Base-by-base conservation (phyloP, 768 basidiomycete genomes). In the Cubamyces lactineus region DNA sequence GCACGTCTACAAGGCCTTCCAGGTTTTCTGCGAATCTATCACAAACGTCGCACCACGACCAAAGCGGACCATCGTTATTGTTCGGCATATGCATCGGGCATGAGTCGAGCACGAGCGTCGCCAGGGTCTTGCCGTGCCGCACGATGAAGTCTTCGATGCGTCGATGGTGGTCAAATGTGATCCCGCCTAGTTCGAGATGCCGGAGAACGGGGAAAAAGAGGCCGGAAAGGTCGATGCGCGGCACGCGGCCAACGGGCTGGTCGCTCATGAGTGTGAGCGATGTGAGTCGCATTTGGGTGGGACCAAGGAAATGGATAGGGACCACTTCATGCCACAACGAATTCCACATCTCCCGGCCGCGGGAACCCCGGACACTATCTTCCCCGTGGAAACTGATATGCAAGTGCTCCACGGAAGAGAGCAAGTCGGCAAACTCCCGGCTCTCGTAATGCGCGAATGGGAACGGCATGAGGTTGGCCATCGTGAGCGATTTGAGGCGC, bases 211-310 rank as follows among this genome's bases (percentile, higher is more conserved):
- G 62, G 59, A 61, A 68, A 49, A 59, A 65, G 47, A 65, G 58
- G n/a, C 53, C 64, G 40, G 61, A 58, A 47, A 68, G 56, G 50
- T 65, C 67, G 28, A 65, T 46, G 21, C 56, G 41, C 6, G 66
- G 63, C n/a, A 50, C 49, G 23, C 47, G 46, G n/a, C 64, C 61
- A 23, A 66, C 61, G 4, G 64, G 67, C 56, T 68, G 64, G 59
- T 68, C 64, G 55, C 64, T 68, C 40, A 51, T 57, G 5, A 68
- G 58, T 21, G 64, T 47, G 46, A 68, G 67, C 28, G 63, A 57
- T 23, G 59, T 65, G 26, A 68, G 64, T 40, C 28, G 48, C 13
- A 11, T 34, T 42, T 65, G 67, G 11, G 67, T 39, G 2, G 67
- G 64, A 13, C 39, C 47, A 24, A 68, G 67, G 52, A 68, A 58